Evolutionary conservation across 495 filamentous ascomycete species (phyloP), one percentile per base, ranked within the genome.

Genomic region (Penicillium manginii): DNA sequence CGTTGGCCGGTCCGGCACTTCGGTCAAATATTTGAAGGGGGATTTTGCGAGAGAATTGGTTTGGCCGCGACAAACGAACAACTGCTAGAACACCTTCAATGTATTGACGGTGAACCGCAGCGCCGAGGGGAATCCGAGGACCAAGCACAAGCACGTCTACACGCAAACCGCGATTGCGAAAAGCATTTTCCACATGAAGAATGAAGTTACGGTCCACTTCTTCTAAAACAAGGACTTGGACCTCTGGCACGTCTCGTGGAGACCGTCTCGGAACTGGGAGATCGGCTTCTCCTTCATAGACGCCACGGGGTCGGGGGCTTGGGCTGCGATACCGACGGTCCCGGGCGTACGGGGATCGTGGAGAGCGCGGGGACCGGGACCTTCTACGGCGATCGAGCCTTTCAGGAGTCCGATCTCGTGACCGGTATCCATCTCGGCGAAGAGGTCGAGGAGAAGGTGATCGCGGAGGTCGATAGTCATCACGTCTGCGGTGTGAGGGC

Each of bases 71-170:
- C 15, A 98, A 83, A 55, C 90, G 87, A 15, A 88, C 85, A 19
- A 97, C 88, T 21, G 89, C 94, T 45, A 87, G 85, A 14, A 98
- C 94, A 19, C 94, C 93, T 73, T 97, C 93, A 26, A 91, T 68
- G 40, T 94, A 89, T 69, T 96, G 92, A 54, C 91, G 84, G 59
- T 90, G 86, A 49, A 98, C 83, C 11, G 96, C 86, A 2, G 87
- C 85, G 40, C 84, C 83, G 37, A 93, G 84, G 31, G 87, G 82
- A 32, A 96, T 85, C 21, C 91, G 85, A n/a, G 92, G 88, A 40
- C 83, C 85, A 12, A 97, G 76, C 26, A 87, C 86, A 66, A 96
- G 83, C 12, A 91, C 83, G 63, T 94, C 88, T 9, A 86, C 86
- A 50, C 81, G 88, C 35, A 98, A 72, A 11, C 86, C 86, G 50